A percentile compares a stretch with the other conserved stretches of the same genome.
Evolutionary conservation across 352 stramenopile genomes (phyloP).

Genomic region (Aphanomyces stellatus): DNA sequence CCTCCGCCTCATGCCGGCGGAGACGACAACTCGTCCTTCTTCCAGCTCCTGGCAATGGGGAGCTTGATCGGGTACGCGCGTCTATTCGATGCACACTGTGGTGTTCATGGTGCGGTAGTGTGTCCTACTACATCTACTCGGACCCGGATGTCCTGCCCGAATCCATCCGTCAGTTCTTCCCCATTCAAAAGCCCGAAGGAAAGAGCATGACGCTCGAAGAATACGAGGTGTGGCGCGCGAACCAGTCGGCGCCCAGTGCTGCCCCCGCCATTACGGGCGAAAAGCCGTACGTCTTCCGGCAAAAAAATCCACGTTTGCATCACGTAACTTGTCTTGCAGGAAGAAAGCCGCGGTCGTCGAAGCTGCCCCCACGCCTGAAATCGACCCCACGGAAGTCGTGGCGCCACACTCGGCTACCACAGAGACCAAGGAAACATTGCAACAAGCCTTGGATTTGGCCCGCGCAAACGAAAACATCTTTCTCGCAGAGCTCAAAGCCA

Average conservation of each 20-base stretch:
- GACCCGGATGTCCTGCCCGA: slow-evolving; percentile 71
- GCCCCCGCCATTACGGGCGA: slow-evolving; percentile 30
- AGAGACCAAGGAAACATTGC: slow-evolving; percentile 32
- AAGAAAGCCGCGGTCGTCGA: slow-evolving; percentile 28
- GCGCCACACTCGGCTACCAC: background rate
- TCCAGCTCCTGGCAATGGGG: slow-evolving; percentile 60
- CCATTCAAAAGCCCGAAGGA: slow-evolving; percentile 71
- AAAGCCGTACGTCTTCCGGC: slow-evolving; percentile 19
- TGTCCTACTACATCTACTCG: slow-evolving; percentile 70
- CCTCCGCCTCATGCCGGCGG: slow-evolving; percentile 25
- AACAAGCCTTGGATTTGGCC: slow-evolving; percentile 64
- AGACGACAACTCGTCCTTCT: slow-evolving; percentile 74
- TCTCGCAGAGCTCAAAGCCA: slow-evolving; percentile 66
- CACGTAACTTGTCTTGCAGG: background rate
- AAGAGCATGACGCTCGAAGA: slow-evolving; percentile 82
- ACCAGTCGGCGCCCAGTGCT: slow-evolving; percentile 45
- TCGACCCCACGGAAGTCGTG: background rate
- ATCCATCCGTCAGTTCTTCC: slow-evolving; percentile 64
- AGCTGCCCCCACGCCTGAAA: slow-evolving; percentile 27
- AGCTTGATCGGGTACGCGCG: slow-evolving; percentile 50
- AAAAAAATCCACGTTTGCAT: background rate
- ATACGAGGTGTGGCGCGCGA: slow-evolving; percentile 77
- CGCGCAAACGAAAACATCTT: slow-evolving; percentile 75
- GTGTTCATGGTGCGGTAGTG: slow-evolving; percentile 33
- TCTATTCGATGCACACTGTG: too few species aligned